phyloP scores from a whole-genome alignment of 345 rosid species.

The Salix caprea region DNA sequence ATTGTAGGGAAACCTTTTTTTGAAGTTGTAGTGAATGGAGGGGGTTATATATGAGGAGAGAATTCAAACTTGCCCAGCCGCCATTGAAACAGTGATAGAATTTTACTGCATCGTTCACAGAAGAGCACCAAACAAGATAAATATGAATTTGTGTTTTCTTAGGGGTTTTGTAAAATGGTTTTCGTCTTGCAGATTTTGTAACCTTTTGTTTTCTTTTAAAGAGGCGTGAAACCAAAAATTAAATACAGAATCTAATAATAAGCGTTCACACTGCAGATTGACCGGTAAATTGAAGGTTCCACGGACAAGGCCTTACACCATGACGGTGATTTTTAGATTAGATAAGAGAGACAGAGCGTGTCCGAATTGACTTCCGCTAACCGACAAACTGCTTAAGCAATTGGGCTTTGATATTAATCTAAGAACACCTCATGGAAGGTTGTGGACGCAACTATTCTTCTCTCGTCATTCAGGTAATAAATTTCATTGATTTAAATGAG shows the following conservation, averaged over 20 bases:
- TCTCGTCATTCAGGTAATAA: too few relatives aligned
- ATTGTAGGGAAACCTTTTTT: background rate
- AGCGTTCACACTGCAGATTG: background rate
- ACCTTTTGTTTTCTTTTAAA: background rate
- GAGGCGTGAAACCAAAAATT: background rate
- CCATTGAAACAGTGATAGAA: constrained; percentile 8
- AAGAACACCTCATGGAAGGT: too few relatives aligned
- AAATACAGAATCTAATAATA: background rate
- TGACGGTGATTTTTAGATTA: constrained; percentile 16
- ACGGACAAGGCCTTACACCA: background rate
- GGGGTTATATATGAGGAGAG: background rate
- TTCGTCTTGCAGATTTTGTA: background rate
- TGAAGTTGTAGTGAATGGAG: background rate
- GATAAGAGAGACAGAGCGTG: background rate
- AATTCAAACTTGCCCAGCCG: constrained; percentile 24
- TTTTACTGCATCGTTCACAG: background rate
- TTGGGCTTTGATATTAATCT: background rate
- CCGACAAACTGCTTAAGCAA: background rate
- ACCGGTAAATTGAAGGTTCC: background rate
- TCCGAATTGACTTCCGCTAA: background rate
- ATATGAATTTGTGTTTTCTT: background rate
- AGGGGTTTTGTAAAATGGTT: background rate
- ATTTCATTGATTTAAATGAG: too few relatives aligned
- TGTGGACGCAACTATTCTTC: too few relatives aligned
- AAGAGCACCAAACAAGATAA: background rate